Evolutionary conservation across 2,329 filamentous ascomycete genomes (phyloP), one percentile per base, ranked within the genome.

Genomic region (Diaporthe ampelina): DNA sequence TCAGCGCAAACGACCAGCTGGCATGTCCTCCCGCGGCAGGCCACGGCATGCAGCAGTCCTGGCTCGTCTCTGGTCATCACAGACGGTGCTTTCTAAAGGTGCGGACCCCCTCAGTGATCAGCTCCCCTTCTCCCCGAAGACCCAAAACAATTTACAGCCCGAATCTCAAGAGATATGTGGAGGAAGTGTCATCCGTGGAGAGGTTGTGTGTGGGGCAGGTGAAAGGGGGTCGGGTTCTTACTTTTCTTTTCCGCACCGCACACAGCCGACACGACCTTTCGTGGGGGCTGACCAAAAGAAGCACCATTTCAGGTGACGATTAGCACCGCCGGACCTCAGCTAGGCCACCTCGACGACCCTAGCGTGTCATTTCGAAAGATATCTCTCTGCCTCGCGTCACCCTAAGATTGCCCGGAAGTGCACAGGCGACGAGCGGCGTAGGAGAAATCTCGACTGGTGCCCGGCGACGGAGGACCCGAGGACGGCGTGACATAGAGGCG

Each of bases 241-340:
- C 56, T 58, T 58, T 58, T 58, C 95, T 86, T 82, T 94, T 95
- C 78, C 97, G 86, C 1, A 97, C 93, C 6, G 89, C 88, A 21
- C 97, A 85, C 70, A 94, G 91, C 72, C 94, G 89, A 0, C 92
- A 97, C 89, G 19, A 97, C 88, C 71, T 83, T 91, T 7, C 35
- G 57, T 59, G 57, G 57, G 57, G 57, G 57, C 57, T 59, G 56
- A 35, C 29, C 11, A 59, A n/a, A 48, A 48, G 45, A n/a, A 48
- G 21, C 21, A 21, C 43, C 15, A 43, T 43, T 48, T 19, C 9
- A 48, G 43, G 43, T 48, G 40, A 43, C 15, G 40, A 17, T 32
- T 43, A 9, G 15, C 40, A 17, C 10, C 15, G 40, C 40, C 40
- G 40, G 15, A 43, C 40, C 40, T 5, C 40, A 43, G 40, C 40